Evolutionary conservation across 2,329 filamentous ascomycete genomes (phyloP).

Genomic region (Blumeria hordei): DNA sequence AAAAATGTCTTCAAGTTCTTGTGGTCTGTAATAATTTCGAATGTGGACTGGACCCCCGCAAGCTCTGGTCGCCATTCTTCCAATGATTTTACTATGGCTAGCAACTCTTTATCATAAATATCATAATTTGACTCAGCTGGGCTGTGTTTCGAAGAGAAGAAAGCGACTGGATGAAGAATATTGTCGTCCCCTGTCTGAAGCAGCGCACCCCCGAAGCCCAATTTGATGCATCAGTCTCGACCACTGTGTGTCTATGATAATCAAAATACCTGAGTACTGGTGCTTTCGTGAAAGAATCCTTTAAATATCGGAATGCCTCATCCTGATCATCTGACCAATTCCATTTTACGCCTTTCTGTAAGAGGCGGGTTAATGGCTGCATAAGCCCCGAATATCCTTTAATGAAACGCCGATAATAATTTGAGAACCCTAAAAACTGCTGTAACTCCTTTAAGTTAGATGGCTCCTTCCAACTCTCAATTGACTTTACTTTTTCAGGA

Average conservation of each 20-base stretch:
- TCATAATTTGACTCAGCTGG: neutral
- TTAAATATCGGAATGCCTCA: no score
- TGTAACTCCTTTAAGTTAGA: neutral
- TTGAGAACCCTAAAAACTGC: neutral
- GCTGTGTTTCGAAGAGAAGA: neutral
- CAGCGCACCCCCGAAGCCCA: neutral
- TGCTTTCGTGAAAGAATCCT: no score
- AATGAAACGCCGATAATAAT: slow-evolving; percentile 1
- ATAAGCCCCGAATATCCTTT: neutral
- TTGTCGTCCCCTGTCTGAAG: neutral
- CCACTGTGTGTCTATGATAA: neutral
- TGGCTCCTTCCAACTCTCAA: neutral
- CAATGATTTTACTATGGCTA: neutral
- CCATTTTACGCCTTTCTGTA: neutral
- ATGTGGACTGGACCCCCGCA: neutral
- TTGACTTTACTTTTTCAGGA: neutral
- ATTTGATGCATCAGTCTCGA: neutral
- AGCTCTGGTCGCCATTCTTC: neutral
- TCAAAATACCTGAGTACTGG: neutral
- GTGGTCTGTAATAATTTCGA: neutral
- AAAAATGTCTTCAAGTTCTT: neutral
- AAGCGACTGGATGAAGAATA: neutral
- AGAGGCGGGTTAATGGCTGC: neutral
- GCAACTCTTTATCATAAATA: neutral
- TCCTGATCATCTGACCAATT: no score